Base-by-base conservation (phyloP, 2,329 filamentous ascomycete genomes). In the Aspergillus unguis region DNA sequence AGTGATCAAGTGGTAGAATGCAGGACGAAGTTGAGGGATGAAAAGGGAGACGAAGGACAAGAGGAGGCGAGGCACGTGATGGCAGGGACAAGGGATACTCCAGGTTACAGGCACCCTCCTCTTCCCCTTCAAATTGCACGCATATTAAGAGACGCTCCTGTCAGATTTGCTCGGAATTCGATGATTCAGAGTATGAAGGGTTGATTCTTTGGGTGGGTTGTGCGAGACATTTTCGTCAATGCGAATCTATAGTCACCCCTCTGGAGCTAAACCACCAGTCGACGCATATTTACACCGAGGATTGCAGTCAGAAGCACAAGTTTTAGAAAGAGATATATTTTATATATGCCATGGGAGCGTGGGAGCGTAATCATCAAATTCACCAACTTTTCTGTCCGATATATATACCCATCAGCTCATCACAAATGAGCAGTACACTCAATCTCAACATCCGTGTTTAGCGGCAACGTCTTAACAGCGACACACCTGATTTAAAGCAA, bases 381-480 rank as follows among this genome's bases (percentile, higher is more conserved):
- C 17, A 17, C 17, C 17, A 17, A 17, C 17, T 17, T 17, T 17
- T 17, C 17, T 17, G 17, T 17, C 17, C 17, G 17, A 17, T 17
- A 17, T 17, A 17, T 17, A 17, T 17, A 17, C 17, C 17, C 17
- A 32, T 6, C 25, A 32, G 28, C 28, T n/a, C 28, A 38, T 50
- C 36, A 53, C 36, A 53, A 44, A 48, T 56, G 52, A 42, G 53
- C 78, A 52, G 94, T 87, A 70, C 85, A 88, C 80, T 96, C 90
- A 69, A 96, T 94, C 80, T 95, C 91, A 26, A 96, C 85, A 55
- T 90, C 85, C 38, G 91, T 90, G 52, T 85, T 85, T 80, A 92
- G 90, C 56, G 91, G 91, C 59, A 96, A 81, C 63, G 88, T 85
- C 80, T 94, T 92, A 59, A 95, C 92, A 4, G 90, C 90, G 49